Evolutionary conservation across 2,329 filamentous ascomycete genomes (phyloP).

Genomic region (Aspergillus novofumigatus): DNA sequence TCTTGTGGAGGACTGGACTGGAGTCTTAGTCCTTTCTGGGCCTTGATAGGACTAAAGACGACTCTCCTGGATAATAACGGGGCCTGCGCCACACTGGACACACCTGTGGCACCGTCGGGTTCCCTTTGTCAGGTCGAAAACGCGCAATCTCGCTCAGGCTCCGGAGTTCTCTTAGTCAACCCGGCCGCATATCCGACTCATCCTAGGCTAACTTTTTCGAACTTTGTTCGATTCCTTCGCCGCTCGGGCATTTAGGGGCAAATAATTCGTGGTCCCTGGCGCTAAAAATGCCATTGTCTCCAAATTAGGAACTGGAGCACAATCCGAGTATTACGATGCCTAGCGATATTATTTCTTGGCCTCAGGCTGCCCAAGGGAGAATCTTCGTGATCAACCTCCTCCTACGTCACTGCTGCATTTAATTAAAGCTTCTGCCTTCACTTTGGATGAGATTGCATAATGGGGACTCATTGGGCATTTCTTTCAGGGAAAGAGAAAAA

Average conservation of each 20-base stretch:
- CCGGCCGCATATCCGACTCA: background rate
- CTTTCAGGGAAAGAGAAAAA: background rate
- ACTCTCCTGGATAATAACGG: constrained; percentile 2
- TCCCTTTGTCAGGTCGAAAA: constrained; percentile 11
- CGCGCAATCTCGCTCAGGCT: constrained; percentile 4
- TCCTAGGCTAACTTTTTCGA: background rate
- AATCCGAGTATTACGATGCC: background rate
- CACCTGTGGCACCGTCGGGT: constrained; percentile 18
- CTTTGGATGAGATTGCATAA: background rate
- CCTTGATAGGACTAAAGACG: background rate
- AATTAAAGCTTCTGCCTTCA: background rate
- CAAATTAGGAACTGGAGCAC: background rate
- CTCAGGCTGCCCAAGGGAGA: background rate
- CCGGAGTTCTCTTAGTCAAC: background rate
- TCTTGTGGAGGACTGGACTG: constrained; percentile 6
- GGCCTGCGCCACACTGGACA: constrained; percentile 22
- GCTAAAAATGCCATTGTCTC: background rate
- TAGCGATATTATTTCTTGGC: background rate
- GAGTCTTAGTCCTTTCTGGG: background rate
- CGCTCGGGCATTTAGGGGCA: background rate
- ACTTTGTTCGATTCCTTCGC: background rate
- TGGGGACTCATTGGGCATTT: background rate
- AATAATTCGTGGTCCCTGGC: background rate
- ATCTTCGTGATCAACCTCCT: background rate
- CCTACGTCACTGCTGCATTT: background rate